Conservation (phyloP, 2,329 filamentous ascomycete genomes). For the Aspergillus quadrilineatus region DNA sequence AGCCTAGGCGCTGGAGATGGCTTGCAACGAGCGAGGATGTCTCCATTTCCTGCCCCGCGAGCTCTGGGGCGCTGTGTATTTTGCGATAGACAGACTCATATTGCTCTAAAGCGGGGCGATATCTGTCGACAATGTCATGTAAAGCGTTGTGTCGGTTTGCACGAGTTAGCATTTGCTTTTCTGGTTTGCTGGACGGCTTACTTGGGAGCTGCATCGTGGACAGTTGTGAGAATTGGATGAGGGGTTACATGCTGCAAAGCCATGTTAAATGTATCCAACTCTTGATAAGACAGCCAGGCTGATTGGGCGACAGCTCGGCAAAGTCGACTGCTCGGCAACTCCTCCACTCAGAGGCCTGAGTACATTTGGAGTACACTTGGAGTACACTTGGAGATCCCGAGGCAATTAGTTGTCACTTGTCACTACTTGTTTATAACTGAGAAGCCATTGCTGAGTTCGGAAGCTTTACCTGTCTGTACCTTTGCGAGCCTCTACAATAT, state of each 20-base stretch:
- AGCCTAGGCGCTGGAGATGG: conserved; percentile 41
- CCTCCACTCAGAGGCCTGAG: neutral
- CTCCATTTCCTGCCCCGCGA: conserved; percentile 55
- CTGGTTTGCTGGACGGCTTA: neutral
- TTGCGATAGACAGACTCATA: conserved; percentile 58
- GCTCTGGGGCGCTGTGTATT: conserved; percentile 56
- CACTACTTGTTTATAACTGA: too few species aligned
- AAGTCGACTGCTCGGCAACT: neutral
- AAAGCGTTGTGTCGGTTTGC: conserved; percentile 7
- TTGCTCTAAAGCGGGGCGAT: conserved; percentile 43
- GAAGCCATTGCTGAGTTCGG: too few species aligned
- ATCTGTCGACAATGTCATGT: conserved; percentile 28
- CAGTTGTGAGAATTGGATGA: neutral
- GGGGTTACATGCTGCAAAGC: neutral
- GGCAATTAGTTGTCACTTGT: too few species aligned
- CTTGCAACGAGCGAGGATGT: conserved; percentile 50
- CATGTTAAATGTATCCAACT: conserved; percentile 1
- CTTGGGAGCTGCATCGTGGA: conserved; percentile 5
- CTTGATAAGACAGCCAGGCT: neutral
- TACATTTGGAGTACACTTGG: too few species aligned
- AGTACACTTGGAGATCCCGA: too few species aligned
- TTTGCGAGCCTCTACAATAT: too few species aligned
- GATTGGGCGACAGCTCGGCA: neutral
- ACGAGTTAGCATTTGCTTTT: neutral
- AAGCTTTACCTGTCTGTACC: too few species aligned